Evolutionary conservation across 1,284 basidiomycete species (phyloP).

Genomic region (Coriolopsis trogii): DNA sequence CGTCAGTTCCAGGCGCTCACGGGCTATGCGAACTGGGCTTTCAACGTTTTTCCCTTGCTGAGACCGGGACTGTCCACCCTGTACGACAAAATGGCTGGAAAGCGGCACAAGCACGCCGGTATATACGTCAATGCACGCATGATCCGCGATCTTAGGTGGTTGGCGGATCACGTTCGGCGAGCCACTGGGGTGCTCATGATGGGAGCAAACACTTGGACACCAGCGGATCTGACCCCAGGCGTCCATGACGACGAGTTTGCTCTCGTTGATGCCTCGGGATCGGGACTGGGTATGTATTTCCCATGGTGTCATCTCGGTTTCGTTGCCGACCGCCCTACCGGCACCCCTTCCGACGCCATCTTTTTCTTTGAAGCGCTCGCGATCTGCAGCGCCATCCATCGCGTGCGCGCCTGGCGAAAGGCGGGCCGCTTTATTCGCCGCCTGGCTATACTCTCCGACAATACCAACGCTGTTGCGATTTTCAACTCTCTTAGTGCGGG

Average conservation of each 20-base stretch:
- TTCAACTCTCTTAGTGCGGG: constrained; percentile 35
- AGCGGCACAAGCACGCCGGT: background rate
- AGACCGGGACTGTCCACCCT: background rate
- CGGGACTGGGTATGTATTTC: constrained; percentile 6
- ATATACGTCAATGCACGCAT: background rate
- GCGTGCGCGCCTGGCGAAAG: background rate
- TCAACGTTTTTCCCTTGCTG: background rate
- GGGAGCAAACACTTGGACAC: background rate
- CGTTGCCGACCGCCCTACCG: background rate
- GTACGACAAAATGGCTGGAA: background rate
- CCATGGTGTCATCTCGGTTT: constrained; percentile 7
- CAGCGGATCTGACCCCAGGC: background rate
- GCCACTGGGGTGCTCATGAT: background rate
- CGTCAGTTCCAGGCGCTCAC: background rate
- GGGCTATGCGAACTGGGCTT: background rate
- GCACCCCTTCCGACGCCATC: background rate
- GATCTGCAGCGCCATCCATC: constrained; percentile 8
- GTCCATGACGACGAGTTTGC: background rate
- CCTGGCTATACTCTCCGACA: constrained; percentile 36
- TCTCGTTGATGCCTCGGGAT: background rate
- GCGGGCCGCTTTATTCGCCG: background rate
- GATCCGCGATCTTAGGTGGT: background rate
- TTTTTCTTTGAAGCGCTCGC: constrained; percentile 17
- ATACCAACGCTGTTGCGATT: constrained; percentile 36
- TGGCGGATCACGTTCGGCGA: background rate